phyloP scores from a whole-genome alignment of 2,329 filamentous ascomycete species.

The Remersonia thermophila region DNA sequence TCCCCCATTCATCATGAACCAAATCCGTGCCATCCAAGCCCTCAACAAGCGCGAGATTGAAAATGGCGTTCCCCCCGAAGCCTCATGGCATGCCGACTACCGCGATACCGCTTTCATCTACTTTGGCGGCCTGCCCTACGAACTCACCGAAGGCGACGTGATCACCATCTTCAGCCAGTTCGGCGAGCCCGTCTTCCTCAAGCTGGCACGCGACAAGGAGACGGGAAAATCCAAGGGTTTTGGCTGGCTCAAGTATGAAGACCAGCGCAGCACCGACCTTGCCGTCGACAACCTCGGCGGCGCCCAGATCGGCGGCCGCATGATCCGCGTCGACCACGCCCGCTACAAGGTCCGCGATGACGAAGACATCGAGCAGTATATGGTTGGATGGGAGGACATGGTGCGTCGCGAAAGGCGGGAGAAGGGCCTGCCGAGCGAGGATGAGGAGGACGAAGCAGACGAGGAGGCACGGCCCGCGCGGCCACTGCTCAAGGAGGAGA shows the following conservation, averaged over 20 bases:
- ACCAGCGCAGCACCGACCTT: slow-evolving; percentile 88
- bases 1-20: slow-evolving; percentile 55
- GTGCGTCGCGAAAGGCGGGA: slow-evolving; percentile 36
- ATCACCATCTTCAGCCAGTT: slow-evolving; percentile 96
- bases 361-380: slow-evolving; percentile 49
- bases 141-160: slow-evolving; percentile 89
- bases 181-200: slow-evolving; percentile 86
- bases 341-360: slow-evolving; percentile 83
- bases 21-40: slow-evolving; percentile 80
- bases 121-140: slow-evolving; percentile 85
- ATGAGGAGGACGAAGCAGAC: slow-evolving; percentile 33
- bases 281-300: slow-evolving; percentile 94
- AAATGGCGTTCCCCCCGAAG: slow-evolving; percentile 72
- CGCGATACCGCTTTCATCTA: slow-evolving; percentile 90
- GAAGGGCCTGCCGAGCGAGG: slow-evolving; percentile 27
- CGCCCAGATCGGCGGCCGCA: slow-evolving; percentile 65
- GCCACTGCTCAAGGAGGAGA: slow-evolving; percentile 67
- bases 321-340: slow-evolving; percentile 83
- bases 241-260: slow-evolving; percentile 94
- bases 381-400: slow-evolving; percentile 48
- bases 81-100: slow-evolving; percentile 95
- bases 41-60: slow-evolving; percentile 94
- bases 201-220: slow-evolving; percentile 87
- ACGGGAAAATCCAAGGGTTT: slow-evolving; percentile 92
- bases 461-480: slow-evolving; percentile 30